Conservation (phyloP, 2,329 filamentous ascomycete genomes). For the Fonsecaea erecta region DNA sequence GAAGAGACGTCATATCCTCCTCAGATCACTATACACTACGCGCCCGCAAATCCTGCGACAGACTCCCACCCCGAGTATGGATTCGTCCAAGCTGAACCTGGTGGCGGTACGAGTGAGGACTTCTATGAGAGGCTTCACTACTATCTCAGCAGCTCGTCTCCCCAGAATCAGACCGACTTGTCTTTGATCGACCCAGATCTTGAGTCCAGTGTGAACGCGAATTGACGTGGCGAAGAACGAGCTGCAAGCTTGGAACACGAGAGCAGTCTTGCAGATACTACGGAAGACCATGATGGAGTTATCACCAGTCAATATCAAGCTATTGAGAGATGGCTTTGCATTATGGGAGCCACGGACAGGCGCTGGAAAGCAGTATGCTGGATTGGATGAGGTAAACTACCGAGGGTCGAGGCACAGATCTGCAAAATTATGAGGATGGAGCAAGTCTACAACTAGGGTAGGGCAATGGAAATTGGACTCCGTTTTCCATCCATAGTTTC, state of each 20-base stretch:
- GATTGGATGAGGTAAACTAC: background rate
- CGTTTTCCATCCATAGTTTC: too few relatives aligned
- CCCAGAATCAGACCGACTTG: constrained; percentile 24
- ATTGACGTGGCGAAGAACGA: constrained; percentile 3
- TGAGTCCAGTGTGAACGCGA: constrained; percentile 24
- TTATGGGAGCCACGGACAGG: background rate
- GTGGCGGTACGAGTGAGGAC: constrained; percentile 11
- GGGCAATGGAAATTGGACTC: too few relatives aligned
- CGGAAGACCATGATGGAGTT: background rate
- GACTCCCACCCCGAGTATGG: constrained; percentile 29
- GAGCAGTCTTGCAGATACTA: background rate
- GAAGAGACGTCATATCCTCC: constrained; percentile 27
- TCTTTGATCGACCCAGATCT: constrained; percentile 35
- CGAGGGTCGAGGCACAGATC: background rate
- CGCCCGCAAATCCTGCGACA: constrained; percentile 22
- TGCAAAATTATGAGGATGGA: too few relatives aligned
- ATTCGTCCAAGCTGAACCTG: constrained; percentile 23
- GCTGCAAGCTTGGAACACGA: constrained; percentile 12
- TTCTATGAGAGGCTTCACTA: constrained; percentile 16
- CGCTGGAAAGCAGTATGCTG: background rate
- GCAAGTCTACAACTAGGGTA: too few relatives aligned
- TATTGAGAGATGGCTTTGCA: background rate
- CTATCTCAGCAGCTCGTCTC: constrained; percentile 15
- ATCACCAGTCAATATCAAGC: background rate
- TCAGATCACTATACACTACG: constrained; percentile 30